phyloP scores from a whole-genome alignment of 202 grass and related monocot genomes.

The Panicum virgatum region DNA sequence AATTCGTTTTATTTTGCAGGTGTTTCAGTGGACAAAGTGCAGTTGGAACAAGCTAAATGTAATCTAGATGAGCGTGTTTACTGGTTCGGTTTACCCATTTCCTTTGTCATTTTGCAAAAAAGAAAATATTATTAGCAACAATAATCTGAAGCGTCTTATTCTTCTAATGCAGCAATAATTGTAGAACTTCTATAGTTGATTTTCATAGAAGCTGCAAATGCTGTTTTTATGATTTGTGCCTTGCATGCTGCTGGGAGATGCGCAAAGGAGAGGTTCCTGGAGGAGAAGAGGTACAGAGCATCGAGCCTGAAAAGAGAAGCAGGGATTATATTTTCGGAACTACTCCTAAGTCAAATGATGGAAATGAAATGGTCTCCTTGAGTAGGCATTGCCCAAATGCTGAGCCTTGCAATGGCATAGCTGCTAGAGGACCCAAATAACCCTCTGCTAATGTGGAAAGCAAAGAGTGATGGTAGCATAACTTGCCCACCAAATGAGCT shows the following conservation, averaged over 20 bases:
- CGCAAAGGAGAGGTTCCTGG: conserved; percentile 59
- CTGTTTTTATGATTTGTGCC: conserved; percentile 65
- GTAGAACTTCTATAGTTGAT: conserved; percentile 73
- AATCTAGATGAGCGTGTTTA: conserved; percentile 48
- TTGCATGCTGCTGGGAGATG: conserved; percentile 60
- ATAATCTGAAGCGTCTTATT: conserved; percentile 27
- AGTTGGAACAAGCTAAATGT: conserved; percentile 39
- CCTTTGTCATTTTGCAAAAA: background rate
- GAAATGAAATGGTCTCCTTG: too few relatives aligned
- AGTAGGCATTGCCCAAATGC: background rate
- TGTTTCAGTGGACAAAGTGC: conserved; percentile 26
- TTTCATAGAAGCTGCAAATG: conserved; percentile 66
- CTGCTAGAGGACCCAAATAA: background rate
- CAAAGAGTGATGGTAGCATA: conserved; percentile 61
- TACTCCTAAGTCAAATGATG: background rate
- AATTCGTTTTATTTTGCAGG: conserved; percentile 31
- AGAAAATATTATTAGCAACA: background rate
- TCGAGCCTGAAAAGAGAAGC: conserved; percentile 17
- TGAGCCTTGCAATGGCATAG: background rate
- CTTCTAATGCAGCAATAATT: conserved; percentile 51
- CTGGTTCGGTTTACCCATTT: conserved; percentile 44
- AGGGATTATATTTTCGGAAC: conserved; percentile 44
- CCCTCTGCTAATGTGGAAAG: conserved; percentile 47
- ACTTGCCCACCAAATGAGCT: conserved; percentile 65
- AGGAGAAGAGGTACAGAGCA: conserved; percentile 45